Percentiles rank a stretch among this genome's conserved stretches.
Conservation (phyloP, 2,329 filamentous ascomycete species). For the Microsporum audouinii region DNA sequence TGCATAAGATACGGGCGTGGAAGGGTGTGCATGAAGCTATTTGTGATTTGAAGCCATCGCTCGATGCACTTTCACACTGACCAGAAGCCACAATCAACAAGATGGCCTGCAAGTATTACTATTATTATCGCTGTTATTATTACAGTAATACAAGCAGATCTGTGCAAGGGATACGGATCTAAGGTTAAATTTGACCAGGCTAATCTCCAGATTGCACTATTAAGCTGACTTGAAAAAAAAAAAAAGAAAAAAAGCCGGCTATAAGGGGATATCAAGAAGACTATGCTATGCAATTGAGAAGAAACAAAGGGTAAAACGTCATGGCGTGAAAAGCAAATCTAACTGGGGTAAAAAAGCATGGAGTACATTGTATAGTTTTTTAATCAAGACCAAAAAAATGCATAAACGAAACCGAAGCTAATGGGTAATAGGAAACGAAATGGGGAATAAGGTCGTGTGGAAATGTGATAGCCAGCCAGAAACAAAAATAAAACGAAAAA, state of each 20-base stretch:
- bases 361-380: neutral
- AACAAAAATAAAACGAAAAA: neutral
- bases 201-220: neutral
- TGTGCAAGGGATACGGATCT: neutral
- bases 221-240: neutral
- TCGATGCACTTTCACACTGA: neutral
- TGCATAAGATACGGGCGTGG: too few species aligned
- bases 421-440: neutral
- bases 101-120: neutral
- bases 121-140: neutral
- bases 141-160: neutral
- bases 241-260: neutral
- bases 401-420: neutral
- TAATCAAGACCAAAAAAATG: neutral
- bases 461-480: neutral
- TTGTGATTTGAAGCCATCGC: neutral
- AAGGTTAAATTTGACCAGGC: neutral
- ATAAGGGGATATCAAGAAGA: neutral
- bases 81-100: neutral
- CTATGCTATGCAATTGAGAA: slow-evolving; percentile 1
- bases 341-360: neutral
- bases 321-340: neutral
- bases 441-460: neutral
- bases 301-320: neutral
- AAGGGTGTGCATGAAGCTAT: neutral